phyloP scores from a whole-genome alignment of 805 yeast genomes.

The Saccharomycopsis sp. region DNA sequence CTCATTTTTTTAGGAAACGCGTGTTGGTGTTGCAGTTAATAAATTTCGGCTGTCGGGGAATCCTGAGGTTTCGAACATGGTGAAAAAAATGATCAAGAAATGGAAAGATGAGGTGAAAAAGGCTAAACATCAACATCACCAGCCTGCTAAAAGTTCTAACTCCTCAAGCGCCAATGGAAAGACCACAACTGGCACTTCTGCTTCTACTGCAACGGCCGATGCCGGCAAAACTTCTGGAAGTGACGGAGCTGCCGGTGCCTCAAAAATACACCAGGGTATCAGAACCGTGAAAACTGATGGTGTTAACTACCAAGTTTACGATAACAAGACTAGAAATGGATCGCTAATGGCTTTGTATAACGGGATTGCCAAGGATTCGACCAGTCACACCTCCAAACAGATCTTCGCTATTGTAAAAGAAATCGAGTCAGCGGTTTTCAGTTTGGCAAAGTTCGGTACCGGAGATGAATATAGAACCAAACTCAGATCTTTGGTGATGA shows the following conservation, averaged over 20 bases:
- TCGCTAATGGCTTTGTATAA: constrained; percentile 81
- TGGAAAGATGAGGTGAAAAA: constrained; percentile 88
- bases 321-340: constrained; percentile 74
- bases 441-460: constrained; percentile 49
- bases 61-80: constrained; percentile 60
- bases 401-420: constrained; percentile 59
- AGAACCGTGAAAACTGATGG: constrained; percentile 81
- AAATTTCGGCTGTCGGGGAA: constrained; percentile 67
- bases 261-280: constrained; percentile 35
- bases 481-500: constrained; percentile 80
- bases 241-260: not conserved
- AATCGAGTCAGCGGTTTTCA: constrained; percentile 68
- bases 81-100: constrained; percentile 70
- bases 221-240: not conserved
- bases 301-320: constrained; percentile 59
- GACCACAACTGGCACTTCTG: constrained; percentile 17
- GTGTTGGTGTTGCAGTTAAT: constrained; percentile 95
- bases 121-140: constrained; percentile 31
- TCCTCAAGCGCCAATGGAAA: constrained; percentile 18
- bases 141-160: not conserved
- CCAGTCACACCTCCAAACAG: constrained; percentile 40
- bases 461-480: constrained; percentile 66
- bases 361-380: constrained; percentile 79
- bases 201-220: constrained; percentile 15
- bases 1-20: constrained; percentile 52